These are phyloP conservation scores for Chloranthus sessilifolius DNA, from an alignment of 164 flowering plant genomes.

Conservation along the genomic window DNA sequence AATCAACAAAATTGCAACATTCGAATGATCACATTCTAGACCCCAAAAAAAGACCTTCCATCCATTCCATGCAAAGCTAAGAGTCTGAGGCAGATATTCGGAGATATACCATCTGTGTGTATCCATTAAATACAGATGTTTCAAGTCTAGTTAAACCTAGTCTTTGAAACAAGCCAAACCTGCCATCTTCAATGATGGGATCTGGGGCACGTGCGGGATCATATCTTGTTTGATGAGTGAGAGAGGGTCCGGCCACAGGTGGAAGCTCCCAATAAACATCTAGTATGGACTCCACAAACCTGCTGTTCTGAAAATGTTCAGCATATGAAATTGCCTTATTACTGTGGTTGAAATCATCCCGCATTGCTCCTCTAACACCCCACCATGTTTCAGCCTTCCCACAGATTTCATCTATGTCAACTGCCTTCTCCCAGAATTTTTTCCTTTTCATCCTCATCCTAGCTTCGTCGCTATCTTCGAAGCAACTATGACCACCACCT, in stretches of 20 bases:
- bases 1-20: neutral
- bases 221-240: slow-evolving; percentile 92
- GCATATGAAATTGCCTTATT: slow-evolving; percentile 55
- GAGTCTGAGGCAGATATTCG: slow-evolving; percentile 55
- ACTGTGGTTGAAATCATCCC: slow-evolving; percentile 84
- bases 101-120: slow-evolving; percentile 95
- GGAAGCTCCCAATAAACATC: slow-evolving; percentile 98
- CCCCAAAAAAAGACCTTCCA: slow-evolving; percentile 1
- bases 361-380: slow-evolving; percentile 93
- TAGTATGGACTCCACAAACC: slow-evolving; percentile 83
- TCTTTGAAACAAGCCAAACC: slow-evolving; percentile 71
- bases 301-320: slow-evolving; percentile 80
- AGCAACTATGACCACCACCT: slow-evolving; percentile 99
- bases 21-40: too few species aligned
- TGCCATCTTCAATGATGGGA: slow-evolving; percentile 92
- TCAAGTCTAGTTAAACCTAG: slow-evolving; percentile 70
- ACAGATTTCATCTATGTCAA: slow-evolving; percentile 72
- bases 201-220: slow-evolving; percentile 79
- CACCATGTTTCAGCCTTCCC: slow-evolving; percentile 91
- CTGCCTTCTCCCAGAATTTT: slow-evolving; percentile 95
- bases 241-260: slow-evolving; percentile 96
- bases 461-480: slow-evolving; percentile 88
- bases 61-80: slow-evolving; percentile 17
- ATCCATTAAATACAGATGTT: slow-evolving; percentile 86
- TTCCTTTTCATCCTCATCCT: slow-evolving; percentile 64